Conservation (phyloP, 495 filamentous ascomycete genomes). For the Xylaria venustula region DNA sequence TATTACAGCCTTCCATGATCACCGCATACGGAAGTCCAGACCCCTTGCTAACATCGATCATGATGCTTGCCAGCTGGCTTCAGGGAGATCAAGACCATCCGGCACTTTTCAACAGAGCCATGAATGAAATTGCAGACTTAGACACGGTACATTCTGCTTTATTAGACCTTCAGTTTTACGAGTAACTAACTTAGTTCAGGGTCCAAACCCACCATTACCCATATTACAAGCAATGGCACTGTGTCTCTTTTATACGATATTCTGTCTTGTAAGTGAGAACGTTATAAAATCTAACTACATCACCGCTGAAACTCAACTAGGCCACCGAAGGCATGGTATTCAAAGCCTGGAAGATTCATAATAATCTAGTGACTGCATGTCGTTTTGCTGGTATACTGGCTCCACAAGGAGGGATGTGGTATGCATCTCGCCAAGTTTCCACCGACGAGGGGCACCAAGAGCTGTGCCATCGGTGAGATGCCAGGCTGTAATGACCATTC, state of each 20-base stretch:
- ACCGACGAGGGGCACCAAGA: neutral
- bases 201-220: constrained; percentile 18
- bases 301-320: constrained; percentile 5
- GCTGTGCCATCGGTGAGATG: neutral
- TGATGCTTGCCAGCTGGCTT: constrained; percentile 25
- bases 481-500: neutral
- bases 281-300: neutral
- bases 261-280: constrained; percentile 20
- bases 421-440: constrained; percentile 3
- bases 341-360: constrained; percentile 23
- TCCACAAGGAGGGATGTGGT: constrained; percentile 9
- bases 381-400: constrained; percentile 24
- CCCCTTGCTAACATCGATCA: constrained; percentile 22
- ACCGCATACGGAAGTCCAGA: constrained; percentile 12
- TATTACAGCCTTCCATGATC: constrained; percentile 25
- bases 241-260: constrained; percentile 22
- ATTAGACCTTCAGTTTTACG: neutral
- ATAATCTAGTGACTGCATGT: constrained; percentile 22
- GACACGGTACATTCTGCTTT: neutral
- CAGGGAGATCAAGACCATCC: constrained; percentile 18
- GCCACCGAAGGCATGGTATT: constrained; percentile 17
- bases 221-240: constrained; percentile 26
- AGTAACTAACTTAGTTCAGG: constrained; percentile 12
- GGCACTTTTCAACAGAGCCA: constrained; percentile 16
- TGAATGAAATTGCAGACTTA: constrained; percentile 11